phyloP scores from a whole-genome alignment of 140 eudicot genomes.

The Oenanthe javanica region DNA sequence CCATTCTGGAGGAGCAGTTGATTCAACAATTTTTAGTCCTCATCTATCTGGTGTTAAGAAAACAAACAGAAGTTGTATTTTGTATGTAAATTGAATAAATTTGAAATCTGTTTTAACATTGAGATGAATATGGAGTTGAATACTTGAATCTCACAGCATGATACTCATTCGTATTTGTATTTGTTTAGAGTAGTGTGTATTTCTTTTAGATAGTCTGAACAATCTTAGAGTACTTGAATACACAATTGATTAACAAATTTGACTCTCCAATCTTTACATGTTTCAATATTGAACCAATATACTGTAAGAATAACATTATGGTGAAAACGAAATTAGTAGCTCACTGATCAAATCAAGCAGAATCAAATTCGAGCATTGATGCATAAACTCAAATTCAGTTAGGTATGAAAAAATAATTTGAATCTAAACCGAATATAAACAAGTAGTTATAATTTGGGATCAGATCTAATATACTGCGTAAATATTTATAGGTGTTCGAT shows the following conservation, averaged over 20 bases:
- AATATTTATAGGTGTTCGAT: background rate
- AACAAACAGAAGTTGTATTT: background rate
- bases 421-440: background rate
- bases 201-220: background rate
- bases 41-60: background rate
- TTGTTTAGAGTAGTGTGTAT: background rate
- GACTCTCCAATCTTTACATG: background rate
- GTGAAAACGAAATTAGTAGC: background rate
- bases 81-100: background rate
- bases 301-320: too few species aligned
- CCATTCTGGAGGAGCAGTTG: background rate
- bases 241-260: background rate
- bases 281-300: too few species aligned
- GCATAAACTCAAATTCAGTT: background rate
- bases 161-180: background rate
- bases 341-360: background rate
- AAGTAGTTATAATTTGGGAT: background rate
- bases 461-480: too few species aligned
- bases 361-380: background rate
- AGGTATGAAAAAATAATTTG: background rate
- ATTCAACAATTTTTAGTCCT: slow-evolving; percentile 1
- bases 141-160: background rate
- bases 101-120: background rate
- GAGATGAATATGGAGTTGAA: too few species aligned
- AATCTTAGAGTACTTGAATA: too few species aligned